Evolutionary conservation across 202 grass and related monocot genomes (phyloP).

Genomic region (Panicum virgatum): DNA sequence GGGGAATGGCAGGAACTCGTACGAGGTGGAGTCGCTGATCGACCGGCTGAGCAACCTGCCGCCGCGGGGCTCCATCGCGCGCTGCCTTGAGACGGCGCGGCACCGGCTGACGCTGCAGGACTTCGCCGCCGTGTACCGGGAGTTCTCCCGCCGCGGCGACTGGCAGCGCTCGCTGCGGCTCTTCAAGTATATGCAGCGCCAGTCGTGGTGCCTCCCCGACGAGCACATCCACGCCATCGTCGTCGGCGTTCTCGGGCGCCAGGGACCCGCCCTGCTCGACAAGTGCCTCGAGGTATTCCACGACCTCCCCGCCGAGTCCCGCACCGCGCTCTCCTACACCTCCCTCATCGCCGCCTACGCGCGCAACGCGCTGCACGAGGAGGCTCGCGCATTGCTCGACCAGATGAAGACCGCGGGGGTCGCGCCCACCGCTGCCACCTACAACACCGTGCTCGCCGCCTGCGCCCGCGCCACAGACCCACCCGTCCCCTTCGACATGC

Average conservation of each 20-base stretch:
- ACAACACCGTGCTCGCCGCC: constrained; percentile 83
- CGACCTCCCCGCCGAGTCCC: constrained; percentile 65
- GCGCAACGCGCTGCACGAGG: constrained; percentile 74
- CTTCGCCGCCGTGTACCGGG: constrained; percentile 75
- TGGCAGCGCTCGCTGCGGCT: constrained; percentile 92
- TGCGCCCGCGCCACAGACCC: constrained; percentile 76
- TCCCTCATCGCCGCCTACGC: constrained; percentile 90
- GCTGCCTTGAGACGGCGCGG: constrained; percentile 69
- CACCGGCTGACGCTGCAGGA: constrained; percentile 82
- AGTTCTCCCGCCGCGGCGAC: constrained; percentile 85
- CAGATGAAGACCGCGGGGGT: constrained; percentile 57
- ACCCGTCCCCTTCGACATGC: constrained; percentile 65
- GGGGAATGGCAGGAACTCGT: constrained; percentile 49
- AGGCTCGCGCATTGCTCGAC: constrained; percentile 62
- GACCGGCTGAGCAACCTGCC: constrained; percentile 85
- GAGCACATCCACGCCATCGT: constrained; percentile 96
- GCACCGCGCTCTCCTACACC: constrained; percentile 89
- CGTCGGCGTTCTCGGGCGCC: constrained; percentile 84
- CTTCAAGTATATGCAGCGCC: constrained; percentile 98
- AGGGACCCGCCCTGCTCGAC: constrained; percentile 65
- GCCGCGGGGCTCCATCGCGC: constrained; percentile 81
- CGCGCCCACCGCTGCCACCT: constrained; percentile 66
- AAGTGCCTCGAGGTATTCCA: constrained; percentile 94
- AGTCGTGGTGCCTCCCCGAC: constrained; percentile 95
- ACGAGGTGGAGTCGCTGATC: constrained; percentile 90